Base-by-base conservation (phyloP, 805 yeast genomes). In the Saturnispora diversa region DNA sequence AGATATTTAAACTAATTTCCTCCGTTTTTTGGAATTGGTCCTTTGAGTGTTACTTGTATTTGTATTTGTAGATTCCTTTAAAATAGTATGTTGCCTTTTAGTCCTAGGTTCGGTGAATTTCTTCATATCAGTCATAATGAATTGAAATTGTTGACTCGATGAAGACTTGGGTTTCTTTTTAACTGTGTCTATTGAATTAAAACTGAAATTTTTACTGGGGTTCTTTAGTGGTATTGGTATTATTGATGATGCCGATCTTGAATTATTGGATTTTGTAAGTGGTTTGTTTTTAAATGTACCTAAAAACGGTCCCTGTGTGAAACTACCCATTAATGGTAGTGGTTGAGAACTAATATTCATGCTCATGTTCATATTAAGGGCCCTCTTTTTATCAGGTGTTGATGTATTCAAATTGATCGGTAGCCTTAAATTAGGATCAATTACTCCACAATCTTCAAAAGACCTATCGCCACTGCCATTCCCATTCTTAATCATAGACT, bases 41-140 rank as follows among this genome's bases (percentile, higher is more conserved):
- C 17, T 26, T 11, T 16, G 25, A 12, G 31, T 19, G 5, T 20
- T 40, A 27, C 43, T 44, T 23, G 42, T 42, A 4, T 36, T 30
- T 5, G 35, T 21, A 27, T 44, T 46, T 2, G 50, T 46, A 4
- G 44, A 37, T n/a, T 46, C 44, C 32, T 32, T 42, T 16, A 46
- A 35, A 12, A 38, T 27, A 35, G 40, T 21, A 27, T 35, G 23
- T 16, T 31, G 17, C 11, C 21, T 27, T 12, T 26, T 22, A 25
- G 28, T 31, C 22, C 39, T 41, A 17, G 38, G 35, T 9, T 42
- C 48, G 4, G 29, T 41, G 8, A 44, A 36, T 32, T 41, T 37
- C 15, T 36, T 42, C 22, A 40, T 39, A 31, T 46, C 47, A 4
- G 49, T 44, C 49, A 46, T 46, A n/a, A 46, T 42, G 22, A 46